Evolutionary conservation across 192 early-diverging fungal species (phyloP), one percentile per base, ranked within the genome.

Genomic region (Umbelopsis sp.): DNA sequence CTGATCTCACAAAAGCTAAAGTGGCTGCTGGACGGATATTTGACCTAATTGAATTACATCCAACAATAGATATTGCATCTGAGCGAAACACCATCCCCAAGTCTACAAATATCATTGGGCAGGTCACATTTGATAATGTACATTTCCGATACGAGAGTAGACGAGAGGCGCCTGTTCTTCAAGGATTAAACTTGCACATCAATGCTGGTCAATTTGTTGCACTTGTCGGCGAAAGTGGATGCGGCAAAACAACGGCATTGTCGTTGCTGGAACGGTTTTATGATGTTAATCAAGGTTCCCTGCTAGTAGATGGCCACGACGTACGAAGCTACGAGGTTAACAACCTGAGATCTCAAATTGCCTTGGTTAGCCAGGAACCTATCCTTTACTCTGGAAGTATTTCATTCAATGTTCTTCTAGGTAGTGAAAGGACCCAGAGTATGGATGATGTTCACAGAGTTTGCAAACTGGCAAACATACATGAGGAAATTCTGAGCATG

Each of bases 321-420:
- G 49, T 35, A 11, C 47, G 49, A 20, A 30, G 21, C 9, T 68
- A 49, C n/a, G 20, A 46, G 12, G 25, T 68, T 4, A 11, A 21
- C 7, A 27, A 68, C 46, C 25, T 68, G 10, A 46, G 67, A 21
- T 49, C 47, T n/a, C 67, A 68, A 33, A 68, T 68, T 52, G 95
- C 93, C 23, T 82, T 97, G 35, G 95, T 97, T 53, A 83, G 85
- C 45, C 95, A 95, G 83, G 95, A 94, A 74, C 96, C 95, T 0
- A 86, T 95, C 23, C 84, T 97, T 48, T 97, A 95, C 71, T 89
- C 71, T 41, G 61, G 55, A 49, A 71, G 64, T 51, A 90, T 98
- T 67, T 78, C 82, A 65, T 84, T 94, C 71, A 98, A 98, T 84
- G 84, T 98, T 46, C 58, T 86, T 16, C 85, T 87, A 72, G 92